These are phyloP conservation scores for Annona cherimola DNA, from an alignment of 164 flowering plant genomes.

Conservation along the genomic window DNA sequence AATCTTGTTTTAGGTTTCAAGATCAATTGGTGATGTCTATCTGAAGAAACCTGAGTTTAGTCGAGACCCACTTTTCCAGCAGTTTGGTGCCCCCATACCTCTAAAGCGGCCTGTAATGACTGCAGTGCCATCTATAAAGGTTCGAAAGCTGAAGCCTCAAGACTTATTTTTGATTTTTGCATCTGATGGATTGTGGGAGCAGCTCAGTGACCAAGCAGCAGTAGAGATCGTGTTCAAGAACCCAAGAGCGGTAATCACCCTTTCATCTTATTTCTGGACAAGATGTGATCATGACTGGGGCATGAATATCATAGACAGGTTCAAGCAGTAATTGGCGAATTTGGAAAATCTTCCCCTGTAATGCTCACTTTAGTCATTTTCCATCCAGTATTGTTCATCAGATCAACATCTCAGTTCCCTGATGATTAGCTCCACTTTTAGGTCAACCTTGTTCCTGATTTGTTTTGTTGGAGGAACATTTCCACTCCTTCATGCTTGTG, in stretches of 20 bases:
- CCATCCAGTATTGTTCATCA: no score
- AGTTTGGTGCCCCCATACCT: conserved; percentile 43
- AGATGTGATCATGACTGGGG: no score
- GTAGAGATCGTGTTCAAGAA: conserved; percentile 52
- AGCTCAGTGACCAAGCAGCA: conserved; percentile 57
- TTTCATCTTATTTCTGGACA: neutral
- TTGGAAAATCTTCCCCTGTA: no score
- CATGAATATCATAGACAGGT: no score
- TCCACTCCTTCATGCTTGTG: no score
- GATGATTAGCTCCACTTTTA: no score
- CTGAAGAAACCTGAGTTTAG: conserved; percentile 68
- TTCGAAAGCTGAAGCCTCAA: conserved; percentile 38
- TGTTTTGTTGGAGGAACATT: no score
- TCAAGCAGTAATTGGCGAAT: no score
- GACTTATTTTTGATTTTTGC: conserved; percentile 71
- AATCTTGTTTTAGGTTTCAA: conserved; percentile 49
- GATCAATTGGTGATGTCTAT: conserved; percentile 78
- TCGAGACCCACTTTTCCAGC: conserved; percentile 46
- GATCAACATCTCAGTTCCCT: no score
- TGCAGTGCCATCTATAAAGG: conserved; percentile 63
- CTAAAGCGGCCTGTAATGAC: conserved; percentile 55
- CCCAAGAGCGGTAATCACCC: conserved; percentile 49
- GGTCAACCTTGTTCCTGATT: no score
- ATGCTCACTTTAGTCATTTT: no score
- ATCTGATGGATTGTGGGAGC: conserved; percentile 89